A percentile compares a stretch with the other conserved stretches of the same genome.
phyloP scores from a whole-genome alignment of 2,329 filamentous ascomycete genomes.

The Fusarium lateritium region DNA sequence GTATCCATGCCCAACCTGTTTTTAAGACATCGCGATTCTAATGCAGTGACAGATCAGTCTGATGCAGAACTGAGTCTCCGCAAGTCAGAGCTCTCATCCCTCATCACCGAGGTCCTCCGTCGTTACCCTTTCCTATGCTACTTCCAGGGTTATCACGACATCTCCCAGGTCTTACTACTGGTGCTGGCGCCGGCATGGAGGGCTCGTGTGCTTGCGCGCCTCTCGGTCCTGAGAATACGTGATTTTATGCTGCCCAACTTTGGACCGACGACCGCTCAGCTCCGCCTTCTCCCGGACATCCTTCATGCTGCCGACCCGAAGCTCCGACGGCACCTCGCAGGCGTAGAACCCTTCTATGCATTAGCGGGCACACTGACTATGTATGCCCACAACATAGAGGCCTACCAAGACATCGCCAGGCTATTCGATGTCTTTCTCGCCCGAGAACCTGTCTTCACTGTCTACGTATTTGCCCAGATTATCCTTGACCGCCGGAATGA shows the following conservation, averaged over 20 bases:
- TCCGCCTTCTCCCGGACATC: conserved; percentile 89
- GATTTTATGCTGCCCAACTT: conserved; percentile 98
- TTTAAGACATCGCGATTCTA: conserved; percentile 17
- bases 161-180: conserved; percentile 93
- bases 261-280: conserved; percentile 83
- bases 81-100: conserved; percentile 81
- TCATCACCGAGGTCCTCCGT: conserved; percentile 87
- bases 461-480: conserved; percentile 94
- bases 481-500: conserved; percentile 85
- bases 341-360: conserved; percentile 90
- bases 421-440: conserved; percentile 94
- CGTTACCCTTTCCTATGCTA: conserved; percentile 89
- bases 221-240: conserved; percentile 90
- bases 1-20: conserved; percentile 36
- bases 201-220: conserved; percentile 77
- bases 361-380: conserved; percentile 94
- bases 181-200: conserved; percentile 79
- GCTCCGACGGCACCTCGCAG: conserved; percentile 81
- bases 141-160: conserved; percentile 99
- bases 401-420: conserved; percentile 88
- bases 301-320: conserved; percentile 79
- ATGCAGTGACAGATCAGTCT: conserved; percentile 69
- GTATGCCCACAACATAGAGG: conserved; percentile 95
- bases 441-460: conserved; percentile 85
- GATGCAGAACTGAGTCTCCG: conserved; percentile 77